phyloP scores from a whole-genome alignment of 345 rosid genomes.

The Sonneratia alba region DNA sequence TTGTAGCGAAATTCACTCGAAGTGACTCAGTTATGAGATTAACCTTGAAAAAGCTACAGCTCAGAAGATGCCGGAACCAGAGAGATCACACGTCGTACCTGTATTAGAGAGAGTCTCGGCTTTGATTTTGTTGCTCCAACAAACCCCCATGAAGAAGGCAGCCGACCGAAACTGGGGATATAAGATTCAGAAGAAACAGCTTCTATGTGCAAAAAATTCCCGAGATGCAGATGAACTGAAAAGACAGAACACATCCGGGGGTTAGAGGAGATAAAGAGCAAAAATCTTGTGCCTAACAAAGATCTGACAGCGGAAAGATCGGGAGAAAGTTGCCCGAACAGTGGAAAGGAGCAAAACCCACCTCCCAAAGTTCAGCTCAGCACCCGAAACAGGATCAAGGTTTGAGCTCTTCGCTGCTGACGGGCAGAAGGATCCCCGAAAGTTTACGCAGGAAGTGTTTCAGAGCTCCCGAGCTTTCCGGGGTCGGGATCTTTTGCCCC shows the following conservation, averaged over 20 bases:
- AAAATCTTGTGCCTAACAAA: slow-evolving; percentile 7
- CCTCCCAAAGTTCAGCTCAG: not conserved
- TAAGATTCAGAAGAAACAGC: not conserved
- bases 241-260: slow-evolving; percentile 1
- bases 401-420: not conserved
- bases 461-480: not conserved
- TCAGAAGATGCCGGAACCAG: slow-evolving; percentile 2
- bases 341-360: not conserved
- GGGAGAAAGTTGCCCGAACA: not conserved
- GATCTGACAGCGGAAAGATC: not conserved
- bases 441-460: not conserved
- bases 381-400: not conserved
- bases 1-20: not conserved
- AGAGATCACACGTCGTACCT: slow-evolving; percentile 28
- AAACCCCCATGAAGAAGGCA: slow-evolving; percentile 54
- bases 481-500: not conserved
- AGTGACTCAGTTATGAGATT: not conserved
- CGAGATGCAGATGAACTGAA: slow-evolving; percentile 3
- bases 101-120: slow-evolving; percentile 62
- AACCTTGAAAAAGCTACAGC: not conserved
- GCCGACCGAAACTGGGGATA: slow-evolving; percentile 10
- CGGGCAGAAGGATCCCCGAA: not conserved
- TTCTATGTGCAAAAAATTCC: not conserved
- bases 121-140: slow-evolving; percentile 79
- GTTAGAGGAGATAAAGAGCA: not conserved